These are phyloP conservation scores for Verticillium klebahnii DNA, from an alignment of 2,329 filamentous ascomycete genomes.

Conservation along the genomic window DNA sequence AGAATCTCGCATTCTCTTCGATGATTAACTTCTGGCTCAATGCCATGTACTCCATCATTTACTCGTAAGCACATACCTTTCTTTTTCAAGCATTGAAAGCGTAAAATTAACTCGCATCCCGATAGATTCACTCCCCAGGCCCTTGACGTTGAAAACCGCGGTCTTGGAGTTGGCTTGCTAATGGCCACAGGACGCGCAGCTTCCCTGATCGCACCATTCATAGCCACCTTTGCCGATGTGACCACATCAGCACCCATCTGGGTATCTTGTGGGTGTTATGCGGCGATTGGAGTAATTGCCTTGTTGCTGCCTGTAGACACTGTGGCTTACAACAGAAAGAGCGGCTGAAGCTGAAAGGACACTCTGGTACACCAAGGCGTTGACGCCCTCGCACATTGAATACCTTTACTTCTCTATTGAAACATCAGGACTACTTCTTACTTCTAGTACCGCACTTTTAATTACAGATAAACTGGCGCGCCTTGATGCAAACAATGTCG, in stretches of 20 bases:
- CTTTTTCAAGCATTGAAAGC: no score
- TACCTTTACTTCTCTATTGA: no score
- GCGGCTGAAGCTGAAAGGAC: no score
- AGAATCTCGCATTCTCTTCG: conserved; percentile 18
- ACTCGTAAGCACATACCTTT: conserved; percentile 11
- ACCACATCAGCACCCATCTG: conserved; percentile 16
- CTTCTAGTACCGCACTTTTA: no score
- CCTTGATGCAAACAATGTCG: no score
- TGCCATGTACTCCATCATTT: conserved; percentile 14
- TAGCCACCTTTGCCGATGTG: conserved; percentile 17
- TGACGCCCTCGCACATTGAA: no score
- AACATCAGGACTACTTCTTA: no score
- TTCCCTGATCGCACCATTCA: conserved; percentile 16
- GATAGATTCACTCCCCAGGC: conserved; percentile 13
- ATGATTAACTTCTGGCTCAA: conserved; percentile 17
- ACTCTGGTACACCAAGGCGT: no score
- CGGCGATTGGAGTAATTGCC: conserved; percentile 12
- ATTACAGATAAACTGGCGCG: no score
- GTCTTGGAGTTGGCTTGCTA: conserved; percentile 13
- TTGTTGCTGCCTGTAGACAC: conserved; percentile 14
- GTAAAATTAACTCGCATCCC: no score
- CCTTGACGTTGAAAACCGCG: conserved; percentile 14
- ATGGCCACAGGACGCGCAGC: conserved; percentile 14
- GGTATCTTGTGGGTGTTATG: conserved; percentile 16
- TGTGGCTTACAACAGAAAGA: neutral